Evolutionary conservation across 805 yeast species (phyloP).

Genomic region (Saturnispora zaruensis): DNA sequence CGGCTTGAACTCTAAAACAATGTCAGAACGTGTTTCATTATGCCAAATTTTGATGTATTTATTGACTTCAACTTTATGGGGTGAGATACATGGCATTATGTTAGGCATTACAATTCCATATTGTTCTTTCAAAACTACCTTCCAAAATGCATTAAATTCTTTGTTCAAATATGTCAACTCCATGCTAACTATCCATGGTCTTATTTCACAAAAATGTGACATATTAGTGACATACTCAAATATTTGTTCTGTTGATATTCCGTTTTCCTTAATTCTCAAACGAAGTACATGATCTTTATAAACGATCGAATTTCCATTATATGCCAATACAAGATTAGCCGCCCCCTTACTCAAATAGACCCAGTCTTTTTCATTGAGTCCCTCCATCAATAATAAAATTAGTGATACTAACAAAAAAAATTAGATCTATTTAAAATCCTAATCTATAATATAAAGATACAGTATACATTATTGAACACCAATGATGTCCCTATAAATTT

Average conservation of each 20-base stretch:
- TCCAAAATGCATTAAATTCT: neutral
- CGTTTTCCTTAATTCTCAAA: conserved; percentile 26
- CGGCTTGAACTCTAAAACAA: conserved; percentile 39
- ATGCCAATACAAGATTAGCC: conserved; percentile 40
- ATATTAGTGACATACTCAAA: conserved; percentile 30
- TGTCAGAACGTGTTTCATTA: conserved; percentile 8
- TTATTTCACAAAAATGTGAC: conserved; percentile 11
- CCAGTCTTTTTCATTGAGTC: conserved; percentile 27
- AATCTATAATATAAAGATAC: neutral
- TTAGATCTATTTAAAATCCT: neutral
- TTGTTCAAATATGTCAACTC: neutral
- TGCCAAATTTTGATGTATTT: conserved; percentile 21
- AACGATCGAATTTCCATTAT: conserved; percentile 29
- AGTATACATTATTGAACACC: conserved; percentile 19
- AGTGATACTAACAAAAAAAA: neutral
- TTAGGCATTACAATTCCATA: conserved; percentile 25
- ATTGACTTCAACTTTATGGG: conserved; percentile 11
- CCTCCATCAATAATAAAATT: neutral
- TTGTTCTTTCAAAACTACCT: conserved; percentile 10
- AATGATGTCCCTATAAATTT: conserved; percentile 57
- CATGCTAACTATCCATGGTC: conserved; percentile 13
- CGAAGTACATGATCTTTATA: conserved; percentile 34
- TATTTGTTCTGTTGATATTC: conserved; percentile 34
- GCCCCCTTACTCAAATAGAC: conserved; percentile 36
- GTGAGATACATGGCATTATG: conserved; percentile 10